Evolutionary conservation across 164 flowering plant species (phyloP), one percentile per base, ranked within the genome.

Genomic region (Amborella trichopoda): DNA sequence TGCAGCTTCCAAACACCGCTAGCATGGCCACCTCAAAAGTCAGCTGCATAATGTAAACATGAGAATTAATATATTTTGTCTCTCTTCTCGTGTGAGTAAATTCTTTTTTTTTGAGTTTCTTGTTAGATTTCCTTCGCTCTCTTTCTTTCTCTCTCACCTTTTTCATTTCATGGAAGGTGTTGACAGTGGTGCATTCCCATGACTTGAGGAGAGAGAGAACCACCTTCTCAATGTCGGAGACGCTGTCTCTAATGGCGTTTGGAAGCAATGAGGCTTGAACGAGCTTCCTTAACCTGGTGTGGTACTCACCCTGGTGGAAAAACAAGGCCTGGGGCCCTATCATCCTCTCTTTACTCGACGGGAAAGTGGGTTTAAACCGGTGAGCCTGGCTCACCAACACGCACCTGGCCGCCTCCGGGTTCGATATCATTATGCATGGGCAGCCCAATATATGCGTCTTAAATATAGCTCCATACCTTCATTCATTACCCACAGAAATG

Each of bases 391-490:
- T 72, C 49, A 77, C 89, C 12, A 89, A 67, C 18, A 85, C 88
- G 1, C 54, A 21, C 55, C 59, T 80, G 0, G 77, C 85, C 5
- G 82, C 82, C 43, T 82, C 87, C 0, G 95, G 94, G 59, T 77
- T 82, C 8, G 90, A 69, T 5, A 89, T 68, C 88, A 89, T 80
- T 62, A 89, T 90, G 60, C 90, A 85, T 0, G 95, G 95, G 46
- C 97, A 89, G 2, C 95, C 94, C 67, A 85, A 26, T 65, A 85
- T 80, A 57, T 77, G 76, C 2, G 85, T 82, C 74, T 89, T 89
- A 45, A 89, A 89, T 53, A 89, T 65, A 46, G 67, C 67, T 6
- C 95, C 95, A 55, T 80, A 74, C 73, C 95, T 84, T 49, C 56
- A n/a, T n/a, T n/a, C n/a, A n/a, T n/a, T n/a, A n/a, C n/a, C n/a